Evolutionary conservation across 306 rosid species (phyloP).

Genomic region (Betula pendula): DNA sequence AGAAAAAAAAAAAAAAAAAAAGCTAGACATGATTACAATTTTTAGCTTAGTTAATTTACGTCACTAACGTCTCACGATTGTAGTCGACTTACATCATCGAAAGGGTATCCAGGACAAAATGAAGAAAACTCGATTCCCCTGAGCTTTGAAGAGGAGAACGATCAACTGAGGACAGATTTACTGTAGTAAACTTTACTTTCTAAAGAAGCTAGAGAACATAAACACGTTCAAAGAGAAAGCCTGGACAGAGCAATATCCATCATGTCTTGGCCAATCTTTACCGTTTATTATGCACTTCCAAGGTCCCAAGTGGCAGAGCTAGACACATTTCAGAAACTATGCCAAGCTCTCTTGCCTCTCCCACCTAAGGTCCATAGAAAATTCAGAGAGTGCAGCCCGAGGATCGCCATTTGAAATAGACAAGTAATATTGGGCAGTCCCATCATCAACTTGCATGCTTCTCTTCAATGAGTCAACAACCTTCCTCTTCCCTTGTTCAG

Average conservation of each 20-base stretch:
- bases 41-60: too few species aligned
- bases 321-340: conserved; percentile 21
- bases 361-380: conserved; percentile 80
- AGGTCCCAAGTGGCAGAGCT: background rate
- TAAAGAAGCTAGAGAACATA: conserved; percentile 14
- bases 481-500: conserved; percentile 64
- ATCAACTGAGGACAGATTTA: conserved; percentile 14
- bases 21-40: too few species aligned
- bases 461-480: conserved; percentile 72
- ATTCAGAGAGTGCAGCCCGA: conserved; percentile 77
- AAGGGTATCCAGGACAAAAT: background rate
- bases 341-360: conserved; percentile 55
- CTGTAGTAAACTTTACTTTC: background rate
- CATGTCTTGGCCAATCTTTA: conserved; percentile 8
- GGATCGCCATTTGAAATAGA: conserved; percentile 84
- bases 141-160: background rate
- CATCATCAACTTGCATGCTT: conserved; percentile 89
- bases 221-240: conserved; percentile 17
- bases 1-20: too few species aligned
- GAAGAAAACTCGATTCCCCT: background rate
- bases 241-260: conserved; percentile 14
- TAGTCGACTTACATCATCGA: conserved; percentile 14
- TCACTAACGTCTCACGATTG: too few species aligned
- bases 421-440: conserved; percentile 82
- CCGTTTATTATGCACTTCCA: conserved; percentile 14